Evolutionary conservation across 306 rosid genomes (phyloP).

Genomic region (Prunus salicina): DNA sequence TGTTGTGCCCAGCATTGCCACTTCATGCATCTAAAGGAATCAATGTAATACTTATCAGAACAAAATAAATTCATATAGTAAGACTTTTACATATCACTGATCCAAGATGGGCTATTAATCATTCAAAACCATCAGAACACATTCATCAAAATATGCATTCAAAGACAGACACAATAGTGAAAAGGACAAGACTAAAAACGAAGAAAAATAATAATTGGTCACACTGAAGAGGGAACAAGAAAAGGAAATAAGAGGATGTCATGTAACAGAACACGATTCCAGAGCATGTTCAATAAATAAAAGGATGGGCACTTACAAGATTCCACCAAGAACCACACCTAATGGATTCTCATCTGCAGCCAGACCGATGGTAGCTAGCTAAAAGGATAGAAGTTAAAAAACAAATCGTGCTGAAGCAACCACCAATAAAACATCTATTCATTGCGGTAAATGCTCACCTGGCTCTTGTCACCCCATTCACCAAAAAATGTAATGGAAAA

Average conservation of each 20-base stretch:
- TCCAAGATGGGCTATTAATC: no score
- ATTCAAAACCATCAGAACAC: no score
- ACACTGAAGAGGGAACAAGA: not conserved
- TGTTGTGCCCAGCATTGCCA: no score
- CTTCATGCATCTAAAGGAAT: no score
- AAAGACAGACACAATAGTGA: not conserved
- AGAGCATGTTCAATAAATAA: not conserved
- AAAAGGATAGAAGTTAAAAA: constrained; percentile 37
- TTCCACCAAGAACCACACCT: constrained; percentile 96
- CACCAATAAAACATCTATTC: not conserved
- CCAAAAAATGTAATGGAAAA: constrained; percentile 95
- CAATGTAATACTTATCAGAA: no score
- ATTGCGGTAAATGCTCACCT: constrained; percentile 49
- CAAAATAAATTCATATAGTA: no score
- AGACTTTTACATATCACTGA: no score
- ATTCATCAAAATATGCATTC: not conserved
- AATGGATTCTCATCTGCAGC: constrained; percentile 93
- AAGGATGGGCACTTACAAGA: constrained; percentile 52
- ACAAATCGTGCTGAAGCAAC: constrained; percentile 11
- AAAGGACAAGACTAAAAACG: not conserved
- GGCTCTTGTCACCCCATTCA: constrained; percentile 99
- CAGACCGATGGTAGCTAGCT: constrained; percentile 92
- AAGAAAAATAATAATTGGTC: not conserved
- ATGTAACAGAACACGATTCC: not conserved
- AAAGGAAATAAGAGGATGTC: not conserved